A percentile compares a stretch with the other conserved stretches of the same genome.
Conservation (phyloP, 345 rosid species). For the Gossypium longicalyx region DNA sequence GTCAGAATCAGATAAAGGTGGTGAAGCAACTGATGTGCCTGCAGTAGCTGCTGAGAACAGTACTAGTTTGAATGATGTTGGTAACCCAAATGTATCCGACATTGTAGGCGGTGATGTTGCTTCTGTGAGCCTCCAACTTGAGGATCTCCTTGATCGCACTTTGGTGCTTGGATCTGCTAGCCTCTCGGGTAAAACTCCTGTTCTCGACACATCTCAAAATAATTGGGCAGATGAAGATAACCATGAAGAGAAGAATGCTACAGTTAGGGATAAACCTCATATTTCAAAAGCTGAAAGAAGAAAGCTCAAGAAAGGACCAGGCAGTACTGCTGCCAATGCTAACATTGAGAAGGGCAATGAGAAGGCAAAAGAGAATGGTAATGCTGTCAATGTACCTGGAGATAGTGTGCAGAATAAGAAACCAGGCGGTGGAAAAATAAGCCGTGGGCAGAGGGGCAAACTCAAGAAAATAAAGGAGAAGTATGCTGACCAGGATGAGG, state of each 20-base stretch:
- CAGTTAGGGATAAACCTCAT: conserved; percentile 57
- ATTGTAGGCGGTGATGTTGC: conserved; percentile 34
- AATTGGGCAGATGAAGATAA: conserved; percentile 36
- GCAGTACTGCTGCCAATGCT: conserved; percentile 30
- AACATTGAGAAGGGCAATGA: conserved; percentile 37
- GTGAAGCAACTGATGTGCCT: conserved; percentile 24
- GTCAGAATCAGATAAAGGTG: conserved; percentile 56
- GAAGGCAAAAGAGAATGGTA: conserved; percentile 29
- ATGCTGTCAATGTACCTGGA: conserved; percentile 36
- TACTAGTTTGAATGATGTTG: conserved; percentile 23
- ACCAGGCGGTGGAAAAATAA: conserved; percentile 56
- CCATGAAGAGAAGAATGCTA: conserved; percentile 44
- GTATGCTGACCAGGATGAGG: conserved; percentile 96
- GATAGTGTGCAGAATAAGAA: conserved; percentile 39
- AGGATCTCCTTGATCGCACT: conserved; percentile 92
- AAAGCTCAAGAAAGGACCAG: conserved; percentile 77
- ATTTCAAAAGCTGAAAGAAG: conserved; percentile 90
- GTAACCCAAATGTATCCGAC: conserved; percentile 26
- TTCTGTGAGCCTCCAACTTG: conserved; percentile 60
- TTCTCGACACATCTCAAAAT: conserved; percentile 36
- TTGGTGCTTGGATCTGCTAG: conserved; percentile 78
- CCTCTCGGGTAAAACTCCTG: conserved; percentile 37
- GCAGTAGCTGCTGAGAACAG: conserved; percentile 27
- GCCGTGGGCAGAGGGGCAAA: conserved; percentile 86
- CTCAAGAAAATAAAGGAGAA: conserved; percentile 98